These are phyloP conservation scores for Neoboletus magnificus DNA, from an alignment of 768 basidiomycete genomes.

Conservation along the genomic window DNA sequence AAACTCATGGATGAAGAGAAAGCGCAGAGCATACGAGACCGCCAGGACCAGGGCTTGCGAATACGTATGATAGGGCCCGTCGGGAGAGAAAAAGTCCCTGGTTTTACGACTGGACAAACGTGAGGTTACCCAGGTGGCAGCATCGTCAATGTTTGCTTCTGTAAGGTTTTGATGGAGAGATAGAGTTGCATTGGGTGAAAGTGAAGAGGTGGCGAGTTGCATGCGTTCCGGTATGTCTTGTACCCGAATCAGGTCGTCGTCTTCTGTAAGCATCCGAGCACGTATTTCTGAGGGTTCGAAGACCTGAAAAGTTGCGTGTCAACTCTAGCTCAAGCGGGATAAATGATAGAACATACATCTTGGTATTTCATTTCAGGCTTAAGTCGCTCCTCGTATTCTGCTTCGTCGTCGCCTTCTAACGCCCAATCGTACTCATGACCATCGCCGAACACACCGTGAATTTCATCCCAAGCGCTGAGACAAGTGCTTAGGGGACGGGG, in stretches of 20 bases:
- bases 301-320: conserved; percentile 51
- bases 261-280: conserved; percentile 83
- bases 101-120: conserved; percentile 71
- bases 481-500: conserved; percentile 10
- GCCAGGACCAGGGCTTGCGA: conserved; percentile 70
- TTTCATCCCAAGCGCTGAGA: conserved; percentile 87
- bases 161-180: conserved; percentile 61
- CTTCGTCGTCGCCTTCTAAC: conserved; percentile 72
- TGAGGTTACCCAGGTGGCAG: conserved; percentile 85
- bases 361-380: conserved; percentile 81
- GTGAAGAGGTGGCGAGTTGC: conserved; percentile 83
- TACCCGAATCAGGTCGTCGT: conserved; percentile 87
- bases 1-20: conserved; percentile 81
- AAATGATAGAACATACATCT: conserved; percentile 52
- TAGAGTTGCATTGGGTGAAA: conserved; percentile 63
- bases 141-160: conserved; percentile 71
- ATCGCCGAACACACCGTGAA: conserved; percentile 94
- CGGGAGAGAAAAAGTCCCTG: conserved; percentile 66
- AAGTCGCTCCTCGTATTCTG: conserved; percentile 40
- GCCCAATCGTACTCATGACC: conserved; percentile 98
- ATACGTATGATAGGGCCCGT: conserved; percentile 57
- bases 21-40: conserved; percentile 73
- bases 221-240: conserved; percentile 94
- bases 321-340: background rate
- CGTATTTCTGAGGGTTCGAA: conserved; percentile 98